These are phyloP conservation scores for Hyaloscypha variabilis DNA, from an alignment of 495 filamentous ascomycete genomes.

Conservation along the genomic window DNA sequence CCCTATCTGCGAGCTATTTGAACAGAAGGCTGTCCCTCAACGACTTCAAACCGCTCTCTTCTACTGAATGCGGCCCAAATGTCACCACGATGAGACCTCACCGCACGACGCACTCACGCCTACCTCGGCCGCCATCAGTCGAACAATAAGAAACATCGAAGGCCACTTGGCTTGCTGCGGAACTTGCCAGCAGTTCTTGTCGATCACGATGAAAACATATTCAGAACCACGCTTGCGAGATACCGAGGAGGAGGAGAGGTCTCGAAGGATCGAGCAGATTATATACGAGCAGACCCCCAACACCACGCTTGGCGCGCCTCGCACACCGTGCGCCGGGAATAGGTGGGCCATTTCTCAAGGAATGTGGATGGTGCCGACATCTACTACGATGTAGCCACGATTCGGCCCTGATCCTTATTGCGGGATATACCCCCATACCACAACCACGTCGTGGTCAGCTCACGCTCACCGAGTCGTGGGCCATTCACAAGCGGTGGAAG, in stretches of 20 bases:
- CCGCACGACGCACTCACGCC: neutral
- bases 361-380: neutral
- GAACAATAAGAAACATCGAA: neutral
- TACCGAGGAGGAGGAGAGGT: neutral
- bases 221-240: neutral
- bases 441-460: neutral
- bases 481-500: neutral
- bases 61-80: neutral
- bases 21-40: neutral
- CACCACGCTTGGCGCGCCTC: neutral
- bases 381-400: neutral
- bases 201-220: neutral
- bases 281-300: neutral
- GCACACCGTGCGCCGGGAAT: neutral
- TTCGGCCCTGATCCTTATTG: neutral
- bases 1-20: neutral
- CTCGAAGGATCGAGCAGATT: neutral
- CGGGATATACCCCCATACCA: neutral
- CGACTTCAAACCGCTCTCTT: neutral
- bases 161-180: neutral
- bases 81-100: neutral
- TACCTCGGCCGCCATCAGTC: neutral
- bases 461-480: neutral
- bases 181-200: neutral
- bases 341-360: neutral